phyloP scores from a whole-genome alignment of 495 filamentous ascomycete genomes.

The Penicillium malachiteum region DNA sequence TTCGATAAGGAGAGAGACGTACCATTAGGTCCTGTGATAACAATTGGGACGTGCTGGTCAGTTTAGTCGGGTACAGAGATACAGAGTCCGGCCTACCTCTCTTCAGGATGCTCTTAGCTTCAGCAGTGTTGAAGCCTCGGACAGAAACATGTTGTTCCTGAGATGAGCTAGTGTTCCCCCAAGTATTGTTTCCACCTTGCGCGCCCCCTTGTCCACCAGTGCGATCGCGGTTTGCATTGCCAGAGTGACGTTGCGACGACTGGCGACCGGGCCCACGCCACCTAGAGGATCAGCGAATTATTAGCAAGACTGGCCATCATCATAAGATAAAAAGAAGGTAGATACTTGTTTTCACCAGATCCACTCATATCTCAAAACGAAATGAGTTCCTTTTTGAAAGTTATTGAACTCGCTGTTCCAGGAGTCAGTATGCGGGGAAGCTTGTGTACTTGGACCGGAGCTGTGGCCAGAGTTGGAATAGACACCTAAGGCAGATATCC shows the following conservation, averaged over 20 bases:
- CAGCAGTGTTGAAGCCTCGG: conserved; percentile 47
- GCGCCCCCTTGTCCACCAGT: conserved; percentile 30
- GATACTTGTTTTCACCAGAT: conserved; percentile 38
- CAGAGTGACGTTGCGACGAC: conserved; percentile 37
- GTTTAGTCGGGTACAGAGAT: neutral
- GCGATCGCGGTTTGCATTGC: conserved; percentile 27
- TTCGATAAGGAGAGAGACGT: neutral
- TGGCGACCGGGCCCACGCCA: conserved; percentile 48
- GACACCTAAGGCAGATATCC: conserved; percentile 20
- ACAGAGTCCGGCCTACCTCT: conserved; percentile 27
- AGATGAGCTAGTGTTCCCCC: conserved; percentile 25
- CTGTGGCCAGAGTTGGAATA: conserved; percentile 10
- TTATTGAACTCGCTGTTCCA: neutral
- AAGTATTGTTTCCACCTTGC: conserved; percentile 32
- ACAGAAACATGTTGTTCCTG: conserved; percentile 48
- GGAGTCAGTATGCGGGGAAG: conserved; percentile 22
- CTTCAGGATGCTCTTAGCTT: conserved; percentile 44
- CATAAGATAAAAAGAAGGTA: conserved; percentile 1
- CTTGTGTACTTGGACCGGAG: conserved; percentile 12
- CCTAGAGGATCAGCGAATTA: conserved; percentile 22
- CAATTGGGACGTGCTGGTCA: neutral
- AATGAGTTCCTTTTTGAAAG: neutral
- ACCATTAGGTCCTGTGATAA: conserved; percentile 32
- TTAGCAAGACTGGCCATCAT: neutral
- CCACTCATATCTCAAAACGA: conserved; percentile 34